Base-by-base conservation (phyloP, 495 filamentous ascomycete species). In the Filosporella fistucella region DNA sequence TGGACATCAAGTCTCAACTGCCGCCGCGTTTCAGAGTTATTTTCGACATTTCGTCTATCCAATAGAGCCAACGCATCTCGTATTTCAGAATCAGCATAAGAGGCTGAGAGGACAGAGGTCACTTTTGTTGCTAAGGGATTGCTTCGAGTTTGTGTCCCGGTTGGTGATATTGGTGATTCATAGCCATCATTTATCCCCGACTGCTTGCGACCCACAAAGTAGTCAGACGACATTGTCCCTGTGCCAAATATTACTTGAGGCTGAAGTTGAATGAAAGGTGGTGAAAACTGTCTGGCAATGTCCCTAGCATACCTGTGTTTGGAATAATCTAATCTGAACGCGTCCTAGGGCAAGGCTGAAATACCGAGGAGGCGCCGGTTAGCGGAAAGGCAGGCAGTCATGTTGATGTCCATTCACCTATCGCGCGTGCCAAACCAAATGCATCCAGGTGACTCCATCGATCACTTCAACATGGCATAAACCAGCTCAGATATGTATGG, bases 81-180 rank as follows among this genome's bases (percentile, higher is more conserved):
- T 49, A 96, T 95, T 50, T 96, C 91, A 2, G 86, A 77, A 63
- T 97, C 93, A 25, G 88, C 84, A 66, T 96, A 97, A 0, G 91
- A 96, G 3, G 87, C 80, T 12, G 93, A 96, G 26, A 97, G 80
- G 14, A 96, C 85, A 40, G 76, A 84, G 13, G 88, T 86, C 49
- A 96, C 71, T 61, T 91, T 86, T 13, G 74, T 68, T 0, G 85
- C 83, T 40, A 91, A 66, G 2, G 84, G 82, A 64, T 78, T 87
- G 42, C 39, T 52, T 14, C 57, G 36, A 10, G 55, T 36, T 23
- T 54, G 48, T 47, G 55, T 51, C 23, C 45, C 47, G 7, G 49
- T 33, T 1, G 45, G 51, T 20, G 58, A 56, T n/a, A 46, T 37
- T 9, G 62, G 60, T 7, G 58, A 38, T 1, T 52, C 41, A 12